Conservation (phyloP, 2,329 filamentous ascomycete species). For the Mycosphaerella arachidis region DNA sequence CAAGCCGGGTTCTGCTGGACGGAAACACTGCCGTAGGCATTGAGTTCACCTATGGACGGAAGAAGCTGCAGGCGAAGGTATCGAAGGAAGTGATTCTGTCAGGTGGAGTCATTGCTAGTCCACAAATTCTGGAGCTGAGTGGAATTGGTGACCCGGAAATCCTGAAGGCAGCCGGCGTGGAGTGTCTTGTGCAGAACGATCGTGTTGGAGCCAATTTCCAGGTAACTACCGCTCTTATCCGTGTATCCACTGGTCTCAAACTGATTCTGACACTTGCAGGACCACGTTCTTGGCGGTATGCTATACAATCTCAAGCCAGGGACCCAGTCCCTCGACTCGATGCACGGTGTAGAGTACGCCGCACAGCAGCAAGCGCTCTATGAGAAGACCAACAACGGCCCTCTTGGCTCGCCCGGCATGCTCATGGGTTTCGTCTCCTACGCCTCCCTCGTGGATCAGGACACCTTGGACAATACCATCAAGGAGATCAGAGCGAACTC, state of each 20-base stretch:
- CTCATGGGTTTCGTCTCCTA: slow-evolving; percentile 35
- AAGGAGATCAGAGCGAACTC: slow-evolving; percentile 32
- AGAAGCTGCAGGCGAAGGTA: slow-evolving; percentile 32
- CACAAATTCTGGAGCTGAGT: slow-evolving; percentile 51
- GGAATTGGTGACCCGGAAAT: slow-evolving; percentile 50
- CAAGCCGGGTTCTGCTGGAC: slow-evolving; percentile 26
- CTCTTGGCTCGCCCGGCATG: slow-evolving; percentile 35
- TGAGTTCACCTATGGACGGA: slow-evolving; percentile 39
- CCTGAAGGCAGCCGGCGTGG: slow-evolving; percentile 46
- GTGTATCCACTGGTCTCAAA: neutral
- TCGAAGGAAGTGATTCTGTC: slow-evolving; percentile 41
- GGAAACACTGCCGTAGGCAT: slow-evolving; percentile 33
- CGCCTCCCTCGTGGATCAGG: slow-evolving; percentile 29
- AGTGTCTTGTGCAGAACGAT: slow-evolving; percentile 45
- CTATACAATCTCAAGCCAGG: slow-evolving; percentile 30
- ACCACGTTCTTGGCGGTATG: slow-evolving; percentile 39
- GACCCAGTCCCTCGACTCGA: slow-evolving; percentile 31
- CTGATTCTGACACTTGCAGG: slow-evolving; percentile 32
- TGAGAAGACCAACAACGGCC: slow-evolving; percentile 31
- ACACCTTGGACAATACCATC: slow-evolving; percentile 29
- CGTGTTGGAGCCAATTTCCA: slow-evolving; percentile 52
- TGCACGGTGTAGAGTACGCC: slow-evolving; percentile 34
- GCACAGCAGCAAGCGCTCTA: slow-evolving; percentile 33
- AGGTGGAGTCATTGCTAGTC: slow-evolving; percentile 49
- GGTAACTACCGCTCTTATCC: neutral